Percentiles rank a stretch among this genome's conserved stretches.
Evolutionary conservation across 108 stramenopile species (phyloP).

Genomic region (Discostella stelligeroides): DNA sequence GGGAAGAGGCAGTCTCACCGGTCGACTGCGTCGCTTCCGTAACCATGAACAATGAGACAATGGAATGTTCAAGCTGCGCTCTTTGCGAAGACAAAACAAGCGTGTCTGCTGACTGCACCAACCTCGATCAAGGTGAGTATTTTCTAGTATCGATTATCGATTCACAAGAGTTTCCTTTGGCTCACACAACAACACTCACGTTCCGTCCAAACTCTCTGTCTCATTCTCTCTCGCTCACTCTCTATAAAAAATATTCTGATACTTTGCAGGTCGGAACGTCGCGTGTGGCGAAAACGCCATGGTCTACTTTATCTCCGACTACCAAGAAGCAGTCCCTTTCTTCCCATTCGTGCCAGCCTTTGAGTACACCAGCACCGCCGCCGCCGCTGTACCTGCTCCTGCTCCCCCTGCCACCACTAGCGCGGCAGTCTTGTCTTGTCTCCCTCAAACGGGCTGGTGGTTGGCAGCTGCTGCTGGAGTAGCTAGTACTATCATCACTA

Average conservation of each 20-base stretch:
- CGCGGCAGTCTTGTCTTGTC: too few species aligned
- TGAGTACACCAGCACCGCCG: constrained; percentile 1
- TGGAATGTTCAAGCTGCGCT: background rate
- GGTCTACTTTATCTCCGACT: background rate
- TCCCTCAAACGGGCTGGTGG: too few species aligned
- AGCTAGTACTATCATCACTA: too few species aligned
- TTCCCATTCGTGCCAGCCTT: constrained; percentile 6
- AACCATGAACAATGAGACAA: background rate
- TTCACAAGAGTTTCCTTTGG: too few species aligned
- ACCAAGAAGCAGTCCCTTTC: background rate
- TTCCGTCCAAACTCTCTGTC: too few species aligned
- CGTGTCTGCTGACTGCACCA: constrained; percentile 1
- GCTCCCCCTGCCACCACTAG: too few species aligned
- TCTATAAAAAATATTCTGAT: too few species aligned
- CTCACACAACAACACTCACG: too few species aligned
- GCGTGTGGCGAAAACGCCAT: background rate
- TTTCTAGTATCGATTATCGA: too few species aligned
- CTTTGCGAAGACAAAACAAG: background rate
- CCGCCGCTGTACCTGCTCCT: too few species aligned
- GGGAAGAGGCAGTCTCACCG: background rate
- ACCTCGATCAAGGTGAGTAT: background rate
- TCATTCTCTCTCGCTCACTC: too few species aligned
- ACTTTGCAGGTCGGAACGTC: background rate
- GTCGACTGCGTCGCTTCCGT: background rate
- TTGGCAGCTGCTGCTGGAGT: too few species aligned